Percentiles rank a stretch among this genome's conserved stretches.
Conservation (phyloP, 768 basidiomycete genomes). For the Naganishia antarctica region DNA sequence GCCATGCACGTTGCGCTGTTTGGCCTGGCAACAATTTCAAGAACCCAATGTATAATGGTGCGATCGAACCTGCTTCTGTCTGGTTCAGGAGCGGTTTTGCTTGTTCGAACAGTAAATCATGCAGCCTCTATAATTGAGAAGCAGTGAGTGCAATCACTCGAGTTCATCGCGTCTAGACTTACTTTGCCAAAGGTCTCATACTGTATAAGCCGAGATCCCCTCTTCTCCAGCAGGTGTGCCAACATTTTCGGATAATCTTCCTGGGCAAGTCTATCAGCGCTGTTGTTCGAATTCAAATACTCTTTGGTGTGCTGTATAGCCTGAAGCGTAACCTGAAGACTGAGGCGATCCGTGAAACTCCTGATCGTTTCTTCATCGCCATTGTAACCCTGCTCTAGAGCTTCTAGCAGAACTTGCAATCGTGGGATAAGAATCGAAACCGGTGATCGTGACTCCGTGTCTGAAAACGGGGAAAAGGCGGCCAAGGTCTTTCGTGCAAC, state of each 20-base stretch:
- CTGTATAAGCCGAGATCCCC: neutral
- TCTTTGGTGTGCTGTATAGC: neutral
- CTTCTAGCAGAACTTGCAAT: slow-evolving; percentile 20
- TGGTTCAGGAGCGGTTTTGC: neutral
- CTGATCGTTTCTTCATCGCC: neutral
- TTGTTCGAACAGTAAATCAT: neutral
- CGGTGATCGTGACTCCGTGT: neutral
- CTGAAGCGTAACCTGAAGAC: slow-evolving; percentile 1
- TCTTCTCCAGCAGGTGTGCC: neutral
- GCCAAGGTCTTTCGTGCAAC: neutral
- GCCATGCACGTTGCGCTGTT: neutral
- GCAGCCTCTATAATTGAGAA: too few species aligned
- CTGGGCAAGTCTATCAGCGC: neutral
- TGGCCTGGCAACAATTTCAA: neutral
- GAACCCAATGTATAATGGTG: slow-evolving; percentile 9
- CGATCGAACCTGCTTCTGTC: slow-evolving; percentile 4
- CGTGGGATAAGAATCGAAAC: slow-evolving; percentile 6
- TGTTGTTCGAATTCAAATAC: neutral
- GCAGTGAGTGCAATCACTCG: neutral
- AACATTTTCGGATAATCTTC: slow-evolving; percentile 22
- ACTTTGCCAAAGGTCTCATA: neutral
- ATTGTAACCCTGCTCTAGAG: slow-evolving; percentile 21
- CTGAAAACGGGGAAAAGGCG: neutral
- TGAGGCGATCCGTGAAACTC: neutral
- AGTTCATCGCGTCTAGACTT: neutral